Evolutionary conservation across 495 filamentous ascomycete species (phyloP), one percentile per base, ranked within the genome.

Genomic region (Trichocladium antarcticum): DNA sequence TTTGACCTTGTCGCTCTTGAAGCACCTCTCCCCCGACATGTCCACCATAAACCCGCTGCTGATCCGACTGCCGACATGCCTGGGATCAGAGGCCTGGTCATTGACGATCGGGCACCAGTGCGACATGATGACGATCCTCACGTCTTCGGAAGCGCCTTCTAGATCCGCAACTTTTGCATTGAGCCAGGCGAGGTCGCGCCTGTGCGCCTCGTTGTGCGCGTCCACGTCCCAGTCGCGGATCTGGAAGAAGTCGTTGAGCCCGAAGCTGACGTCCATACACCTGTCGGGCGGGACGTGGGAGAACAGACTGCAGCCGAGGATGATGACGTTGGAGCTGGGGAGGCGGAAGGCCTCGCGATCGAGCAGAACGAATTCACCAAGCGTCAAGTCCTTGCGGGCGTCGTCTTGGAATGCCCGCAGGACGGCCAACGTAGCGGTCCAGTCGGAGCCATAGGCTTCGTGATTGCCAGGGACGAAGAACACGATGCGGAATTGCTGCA

Each of bases 381-480:
- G 32, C 12, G 22, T 15, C 24, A 11, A 43, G 11, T 29, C 67
- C 56, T 37, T 32, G 31, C 9, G 9, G 5, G 11, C 31, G 10
- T 11, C 9, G 3, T 32, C 12, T 10, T 32, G 5, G 9, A n/a
- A n/a, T n/a, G n/a, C n/a, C n/a, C n/a, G n/a, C 37, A 67, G 55
- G 22, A 54, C 50, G 0, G 29, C 37, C 15, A 60, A 45, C 0
- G 58, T 50, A 10, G 56, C 54, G 6, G 32, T 24, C 71, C 71
- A 77, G 35, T 24, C 65, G 15, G 65, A 67, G 34, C 70, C 45
- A 50, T 73, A 81, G 2, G 75, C 58, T 52, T 82, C 77, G 49
- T 81, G 77, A 50, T 81, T 82, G 0, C 77, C 78, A 1, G 74
- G 60, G 0, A 81, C 58, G 35, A 75, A 62, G 35, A 79, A 70